Conservation (phyloP, 78 protist genomes). For the Dictyostelium intermedium region DNA sequence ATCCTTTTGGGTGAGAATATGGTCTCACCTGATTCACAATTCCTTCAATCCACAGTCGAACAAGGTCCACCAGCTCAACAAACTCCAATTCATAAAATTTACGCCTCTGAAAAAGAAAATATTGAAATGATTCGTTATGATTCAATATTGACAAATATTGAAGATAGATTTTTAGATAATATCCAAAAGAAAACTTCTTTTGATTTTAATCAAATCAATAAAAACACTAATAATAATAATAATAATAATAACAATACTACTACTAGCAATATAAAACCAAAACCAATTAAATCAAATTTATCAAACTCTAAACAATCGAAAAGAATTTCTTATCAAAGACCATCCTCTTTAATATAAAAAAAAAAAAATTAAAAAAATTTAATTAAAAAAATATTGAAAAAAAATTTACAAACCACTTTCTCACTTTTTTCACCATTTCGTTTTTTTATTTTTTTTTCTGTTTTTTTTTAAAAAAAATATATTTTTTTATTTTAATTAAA, state of each 20-base stretch:
- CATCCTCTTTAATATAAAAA: neutral
- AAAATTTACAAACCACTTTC: neutral
- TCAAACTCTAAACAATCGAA: neutral
- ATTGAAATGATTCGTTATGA: constrained; percentile 75
- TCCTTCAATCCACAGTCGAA: constrained; percentile 13
- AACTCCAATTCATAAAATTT: constrained; percentile 50
- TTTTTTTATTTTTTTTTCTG: neutral
- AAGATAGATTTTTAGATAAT: constrained; percentile 39
- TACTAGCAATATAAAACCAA: neutral
- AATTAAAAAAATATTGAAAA: neutral
- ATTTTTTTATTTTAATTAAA: neutral
- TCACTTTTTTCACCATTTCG: neutral
- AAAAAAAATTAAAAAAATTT: neutral
- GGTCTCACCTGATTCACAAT: neutral
- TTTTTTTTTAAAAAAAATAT: neutral
- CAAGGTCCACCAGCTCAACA: constrained; percentile 58
- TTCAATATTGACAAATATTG: constrained; percentile 54
- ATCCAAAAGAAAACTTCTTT: neutral
- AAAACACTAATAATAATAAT: neutral
- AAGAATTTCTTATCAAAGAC: neutral
- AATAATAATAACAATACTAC: neutral
- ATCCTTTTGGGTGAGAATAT: constrained; percentile 69
- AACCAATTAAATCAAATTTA: neutral
- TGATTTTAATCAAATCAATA: constrained; percentile 1
- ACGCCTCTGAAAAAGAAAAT: constrained; percentile 77